Base-by-base conservation (phyloP, 441 rosid genomes). In the Erysimum cheiri region DNA sequence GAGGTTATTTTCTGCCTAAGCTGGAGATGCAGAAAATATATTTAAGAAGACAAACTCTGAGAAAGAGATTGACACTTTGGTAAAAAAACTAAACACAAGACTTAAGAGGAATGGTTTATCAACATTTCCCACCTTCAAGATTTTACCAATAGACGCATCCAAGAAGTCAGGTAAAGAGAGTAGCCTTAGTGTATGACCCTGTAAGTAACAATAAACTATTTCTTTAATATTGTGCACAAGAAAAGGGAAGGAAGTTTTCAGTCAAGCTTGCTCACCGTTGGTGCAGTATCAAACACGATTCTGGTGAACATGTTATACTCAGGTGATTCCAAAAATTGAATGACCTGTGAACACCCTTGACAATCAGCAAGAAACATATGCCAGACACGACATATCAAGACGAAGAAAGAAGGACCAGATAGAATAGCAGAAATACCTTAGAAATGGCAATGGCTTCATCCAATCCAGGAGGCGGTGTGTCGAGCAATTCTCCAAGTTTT, bases 401-500 rank as follows among this genome's bases (percentile, higher is more conserved):
- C 40, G 3, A 22, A 60, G 43, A 66, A 48, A 37, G n/a, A 64
- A 46, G 64, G 15, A 32, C 11, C 43, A 13, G 5, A 72, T 6
- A 64, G 0, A 29, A 69, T 41, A 35, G 52, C 36, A 69, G 54
- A 46, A 61, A 8, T 68, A 89, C 98, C 86, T 91, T 91, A 47
- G 97, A 87, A 79, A 94, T 91, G 70, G 97, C 98, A 64, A 94
- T 86, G 58, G 95, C 97, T 88, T 91, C 98, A 83, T 91, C 96
- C 70, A 91, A 77, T 65, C 97, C 98, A 70, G 97, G 97, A 78
- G 97, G 97, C 22, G 97, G 97, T n/a, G 97, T 82, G 73, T 91
- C 97, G 12, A 91, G 84, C 67, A 91, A 80, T 70, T 93, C 97
- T 77, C 96, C 95, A 49, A 93, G 78, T 77, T 93, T 89, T 67